Conservation (phyloP, 805 yeast genomes). For the Saccharomycopsis selenospora region DNA sequence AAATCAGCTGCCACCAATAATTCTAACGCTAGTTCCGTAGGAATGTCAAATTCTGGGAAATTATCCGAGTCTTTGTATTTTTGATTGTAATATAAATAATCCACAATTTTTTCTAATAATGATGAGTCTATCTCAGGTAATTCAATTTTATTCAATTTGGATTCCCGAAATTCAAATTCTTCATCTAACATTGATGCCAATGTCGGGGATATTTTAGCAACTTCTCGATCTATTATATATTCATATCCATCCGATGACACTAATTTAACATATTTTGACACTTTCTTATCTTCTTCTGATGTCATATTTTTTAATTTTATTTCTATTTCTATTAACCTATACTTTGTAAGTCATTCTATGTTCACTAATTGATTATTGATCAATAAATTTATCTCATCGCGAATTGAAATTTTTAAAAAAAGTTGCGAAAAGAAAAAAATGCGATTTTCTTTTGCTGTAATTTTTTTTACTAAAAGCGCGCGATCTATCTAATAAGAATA, state of each 20-base stretch:
- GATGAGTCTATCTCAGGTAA: constrained; percentile 53
- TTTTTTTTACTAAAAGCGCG: too few relatives aligned
- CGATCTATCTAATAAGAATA: too few relatives aligned
- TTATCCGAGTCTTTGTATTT: constrained; percentile 49
- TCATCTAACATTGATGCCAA: constrained; percentile 20
- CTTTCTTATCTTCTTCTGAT: background rate
- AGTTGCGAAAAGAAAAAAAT: too few relatives aligned
- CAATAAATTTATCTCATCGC: too few relatives aligned
- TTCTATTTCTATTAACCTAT: too few relatives aligned
- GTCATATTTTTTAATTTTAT: background rate
- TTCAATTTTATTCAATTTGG: constrained; percentile 15
- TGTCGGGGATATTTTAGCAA: constrained; percentile 21
- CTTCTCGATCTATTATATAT: constrained; percentile 16
- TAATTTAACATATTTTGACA: constrained; percentile 19
- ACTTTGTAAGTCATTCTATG: too few relatives aligned
- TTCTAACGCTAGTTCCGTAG: constrained; percentile 91
- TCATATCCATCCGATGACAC: constrained; percentile 21
- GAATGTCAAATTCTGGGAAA: constrained; percentile 82
- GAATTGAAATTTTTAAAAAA: too few relatives aligned
- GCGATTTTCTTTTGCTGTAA: too few relatives aligned
- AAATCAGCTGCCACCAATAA: constrained; percentile 89
- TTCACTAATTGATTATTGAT: too few relatives aligned
- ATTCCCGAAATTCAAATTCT: constrained; percentile 19
- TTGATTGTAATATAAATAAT: constrained; percentile 69
- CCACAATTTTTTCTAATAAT: constrained; percentile 72